phyloP scores from a whole-genome alignment of 352 stramenopile genomes.

The Blastocystis sp. region DNA sequence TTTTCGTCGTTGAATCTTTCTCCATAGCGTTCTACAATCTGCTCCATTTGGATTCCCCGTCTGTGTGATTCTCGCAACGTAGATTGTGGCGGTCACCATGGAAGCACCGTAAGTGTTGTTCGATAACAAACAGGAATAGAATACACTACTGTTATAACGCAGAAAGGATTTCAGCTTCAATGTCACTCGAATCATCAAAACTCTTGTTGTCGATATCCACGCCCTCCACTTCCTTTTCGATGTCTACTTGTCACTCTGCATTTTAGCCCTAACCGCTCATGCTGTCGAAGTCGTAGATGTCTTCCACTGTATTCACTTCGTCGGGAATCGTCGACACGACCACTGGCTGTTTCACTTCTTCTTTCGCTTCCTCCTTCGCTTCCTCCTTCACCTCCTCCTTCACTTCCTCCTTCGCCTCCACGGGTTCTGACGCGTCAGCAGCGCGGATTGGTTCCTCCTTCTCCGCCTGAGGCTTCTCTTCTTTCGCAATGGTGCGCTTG shows the following conservation, averaged over 20 bases:
- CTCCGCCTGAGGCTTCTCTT: neutral
- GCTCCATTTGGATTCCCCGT: neutral
- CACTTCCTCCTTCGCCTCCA: neutral
- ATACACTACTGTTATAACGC: conserved; percentile 20
- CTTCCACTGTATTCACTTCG: conserved; percentile 42
- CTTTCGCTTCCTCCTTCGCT: neutral
- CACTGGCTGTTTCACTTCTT: neutral
- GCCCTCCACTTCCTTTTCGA: conserved; percentile 56
- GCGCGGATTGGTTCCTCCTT: neutral
- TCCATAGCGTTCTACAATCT: conserved; percentile 62
- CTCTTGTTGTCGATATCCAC: conserved; percentile 45
- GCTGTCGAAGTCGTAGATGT: conserved; percentile 65
- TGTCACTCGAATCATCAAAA: conserved; percentile 37
- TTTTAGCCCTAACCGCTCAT: conserved; percentile 21
- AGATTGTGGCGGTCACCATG: too few relatives aligned
- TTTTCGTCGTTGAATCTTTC: conserved; percentile 52
- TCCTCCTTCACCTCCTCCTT: neutral
- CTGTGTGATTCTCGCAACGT: too few relatives aligned
- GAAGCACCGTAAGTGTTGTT: neutral
- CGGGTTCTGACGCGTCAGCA: neutral
- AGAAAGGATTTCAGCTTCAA: conserved; percentile 51
- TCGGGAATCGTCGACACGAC: conserved; percentile 2
- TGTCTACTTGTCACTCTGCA: conserved; percentile 12
- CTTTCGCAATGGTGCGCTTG: neutral
- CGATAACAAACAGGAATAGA: neutral